These are phyloP conservation scores for Escovopsis sp. DNA, from an alignment of 2,329 filamentous ascomycete species.

Conservation along the genomic window DNA sequence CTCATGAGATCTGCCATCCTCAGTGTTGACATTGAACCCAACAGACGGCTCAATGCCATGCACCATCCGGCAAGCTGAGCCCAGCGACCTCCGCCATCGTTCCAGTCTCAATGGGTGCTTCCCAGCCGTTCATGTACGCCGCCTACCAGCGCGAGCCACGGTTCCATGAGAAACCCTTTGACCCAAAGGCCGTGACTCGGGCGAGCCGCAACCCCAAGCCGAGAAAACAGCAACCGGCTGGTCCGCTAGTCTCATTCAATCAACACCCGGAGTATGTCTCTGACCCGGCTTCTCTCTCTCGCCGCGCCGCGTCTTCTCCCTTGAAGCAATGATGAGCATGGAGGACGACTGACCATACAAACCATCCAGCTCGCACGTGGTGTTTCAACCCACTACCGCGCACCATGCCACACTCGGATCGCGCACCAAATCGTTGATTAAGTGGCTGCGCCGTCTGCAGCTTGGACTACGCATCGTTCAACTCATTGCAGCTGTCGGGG, in stretches of 20 bases:
- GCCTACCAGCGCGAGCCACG: slow-evolving; percentile 35
- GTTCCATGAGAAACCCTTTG: slow-evolving; percentile 48
- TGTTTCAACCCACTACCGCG: slow-evolving; percentile 46
- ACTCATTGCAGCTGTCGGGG: slow-evolving; percentile 52
- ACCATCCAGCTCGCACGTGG: slow-evolving; percentile 38
- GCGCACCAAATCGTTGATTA: slow-evolving; percentile 56
- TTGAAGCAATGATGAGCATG: too few species aligned
- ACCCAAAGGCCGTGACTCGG: slow-evolving; percentile 73
- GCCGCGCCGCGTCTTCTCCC: slow-evolving; percentile 4
- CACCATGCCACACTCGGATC: slow-evolving; percentile 52
- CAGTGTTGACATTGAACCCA: neutral
- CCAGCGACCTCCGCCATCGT: neutral
- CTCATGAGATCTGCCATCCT: too few species aligned
- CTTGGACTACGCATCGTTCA: slow-evolving; percentile 52
- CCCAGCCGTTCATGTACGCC: slow-evolving; percentile 59
- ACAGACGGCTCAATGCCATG: neutral
- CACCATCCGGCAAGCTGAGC: neutral
- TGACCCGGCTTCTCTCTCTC: neutral
- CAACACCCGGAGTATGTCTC: slow-evolving; percentile 65
- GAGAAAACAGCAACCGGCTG: slow-evolving; percentile 49
- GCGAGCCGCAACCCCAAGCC: slow-evolving; percentile 57
- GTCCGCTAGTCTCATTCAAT: slow-evolving; percentile 71
- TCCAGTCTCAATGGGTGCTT: slow-evolving; percentile 12
- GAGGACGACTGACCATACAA: too few species aligned
- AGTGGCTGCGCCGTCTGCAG: slow-evolving; percentile 53